A percentile compares a stretch with the other conserved stretches of the same genome.
phyloP scores from a whole-genome alignment of 2,329 filamentous ascomycete genomes.

The Laburnicola sp. region DNA sequence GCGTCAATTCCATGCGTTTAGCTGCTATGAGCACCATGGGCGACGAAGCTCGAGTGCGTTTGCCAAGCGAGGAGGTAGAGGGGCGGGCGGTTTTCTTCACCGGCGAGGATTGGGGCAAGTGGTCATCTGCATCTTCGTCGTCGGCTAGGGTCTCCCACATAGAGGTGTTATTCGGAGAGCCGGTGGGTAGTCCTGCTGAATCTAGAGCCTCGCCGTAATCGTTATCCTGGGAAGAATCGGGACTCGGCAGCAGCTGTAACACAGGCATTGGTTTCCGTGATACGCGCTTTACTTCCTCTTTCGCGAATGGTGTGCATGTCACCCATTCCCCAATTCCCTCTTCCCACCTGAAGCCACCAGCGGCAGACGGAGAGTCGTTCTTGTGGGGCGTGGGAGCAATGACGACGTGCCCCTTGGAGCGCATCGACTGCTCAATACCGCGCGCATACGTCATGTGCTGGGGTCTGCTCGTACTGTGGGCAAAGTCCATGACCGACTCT shows the following conservation, averaged over 20 bases:
- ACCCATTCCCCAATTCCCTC: conserved; percentile 53
- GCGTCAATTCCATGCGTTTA: conserved; percentile 25
- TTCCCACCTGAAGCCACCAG: conserved; percentile 48
- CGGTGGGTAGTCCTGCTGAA: conserved; percentile 1
- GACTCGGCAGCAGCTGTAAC: conserved; percentile 33
- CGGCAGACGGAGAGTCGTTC: conserved; percentile 28
- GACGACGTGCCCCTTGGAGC: conserved; percentile 29
- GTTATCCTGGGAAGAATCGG: conserved; percentile 27
- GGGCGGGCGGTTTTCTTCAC: conserved; percentile 18
- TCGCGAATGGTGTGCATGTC: conserved; percentile 45
- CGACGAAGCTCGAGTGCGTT: conserved; percentile 29
- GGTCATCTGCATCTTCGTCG: conserved; percentile 22
- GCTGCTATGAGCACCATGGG: conserved; percentile 33
- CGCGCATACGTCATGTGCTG: conserved; percentile 35
- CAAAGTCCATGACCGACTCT: conserved; percentile 44
- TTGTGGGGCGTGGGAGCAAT: conserved; percentile 34
- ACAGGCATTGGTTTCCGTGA: conserved; percentile 22
- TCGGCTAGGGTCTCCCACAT: conserved; percentile 17
- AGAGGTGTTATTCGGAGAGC: conserved; percentile 5
- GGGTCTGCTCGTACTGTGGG: conserved; percentile 31
- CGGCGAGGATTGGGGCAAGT: conserved; percentile 29
- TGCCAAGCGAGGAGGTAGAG: conserved; percentile 22
- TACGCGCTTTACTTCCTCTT: conserved; percentile 20
- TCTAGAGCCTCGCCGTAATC: conserved; percentile 8
- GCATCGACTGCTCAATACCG: conserved; percentile 39